These are phyloP conservation scores for Cymbidium sinense DNA, from an alignment of 106 monocot genomes.

Conservation along the genomic window DNA sequence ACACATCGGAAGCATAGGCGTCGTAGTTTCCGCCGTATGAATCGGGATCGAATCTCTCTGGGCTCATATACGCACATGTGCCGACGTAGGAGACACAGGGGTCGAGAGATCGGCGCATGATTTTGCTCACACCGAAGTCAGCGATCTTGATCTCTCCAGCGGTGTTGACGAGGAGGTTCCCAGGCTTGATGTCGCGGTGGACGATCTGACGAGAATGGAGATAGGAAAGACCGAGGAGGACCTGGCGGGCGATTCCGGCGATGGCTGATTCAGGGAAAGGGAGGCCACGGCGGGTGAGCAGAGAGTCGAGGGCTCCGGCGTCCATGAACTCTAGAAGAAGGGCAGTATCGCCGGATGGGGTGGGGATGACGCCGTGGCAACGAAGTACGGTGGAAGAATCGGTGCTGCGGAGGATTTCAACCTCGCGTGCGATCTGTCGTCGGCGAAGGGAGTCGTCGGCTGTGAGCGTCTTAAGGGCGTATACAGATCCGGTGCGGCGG, in stretches of 20 bases:
- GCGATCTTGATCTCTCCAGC: conserved; percentile 67
- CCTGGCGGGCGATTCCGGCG: conserved; percentile 45
- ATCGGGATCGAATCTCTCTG: conserved; percentile 79
- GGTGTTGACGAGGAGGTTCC: conserved; percentile 36
- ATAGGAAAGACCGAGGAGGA: conserved; percentile 39
- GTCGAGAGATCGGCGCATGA: conserved; percentile 41
- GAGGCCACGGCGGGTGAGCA: conserved; percentile 6
- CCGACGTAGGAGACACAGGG: conserved; percentile 67
- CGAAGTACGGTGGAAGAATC: conserved; percentile 47
- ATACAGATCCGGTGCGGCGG: conserved; percentile 36
- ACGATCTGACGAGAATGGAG: conserved; percentile 56
- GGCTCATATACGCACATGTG: conserved; percentile 88
- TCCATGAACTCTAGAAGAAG: conserved; percentile 50
- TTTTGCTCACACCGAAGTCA: conserved; percentile 67
- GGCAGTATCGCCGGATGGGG: conserved; percentile 34
- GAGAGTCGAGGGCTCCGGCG: conserved; percentile 27
- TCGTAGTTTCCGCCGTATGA: conserved; percentile 48
- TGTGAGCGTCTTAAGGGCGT: conserved; percentile 68
- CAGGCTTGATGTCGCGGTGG: conserved; percentile 56
- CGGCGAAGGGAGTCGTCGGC: conserved; percentile 11
- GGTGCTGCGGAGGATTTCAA: conserved; percentile 52
- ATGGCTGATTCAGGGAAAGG: conserved; percentile 42
- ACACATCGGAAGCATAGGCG: conserved; percentile 72
- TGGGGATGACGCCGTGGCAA: conserved; percentile 27
- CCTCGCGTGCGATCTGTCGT: conserved; percentile 27